Evolutionary conservation across 805 yeast genomes (phyloP).

Genomic region (Clavispora vitiphila): DNA sequence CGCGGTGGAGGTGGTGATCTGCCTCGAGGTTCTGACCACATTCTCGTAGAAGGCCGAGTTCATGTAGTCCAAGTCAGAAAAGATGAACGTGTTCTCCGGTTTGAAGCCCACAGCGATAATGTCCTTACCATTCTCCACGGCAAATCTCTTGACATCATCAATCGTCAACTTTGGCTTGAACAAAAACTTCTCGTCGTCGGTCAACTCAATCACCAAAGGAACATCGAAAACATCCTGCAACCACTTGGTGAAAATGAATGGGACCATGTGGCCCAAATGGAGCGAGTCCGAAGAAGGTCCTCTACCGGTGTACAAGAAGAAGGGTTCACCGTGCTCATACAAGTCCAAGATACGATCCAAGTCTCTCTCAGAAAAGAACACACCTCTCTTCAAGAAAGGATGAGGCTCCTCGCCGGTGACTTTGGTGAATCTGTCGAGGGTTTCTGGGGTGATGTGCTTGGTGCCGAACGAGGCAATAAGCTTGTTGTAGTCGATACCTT

Average conservation of each 20-base stretch:
- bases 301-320: conserved; percentile 93
- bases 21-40: conserved; percentile 87
- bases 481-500: conserved; percentile 88
- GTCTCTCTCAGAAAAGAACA: conserved; percentile 90
- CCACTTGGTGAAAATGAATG: conserved; percentile 95
- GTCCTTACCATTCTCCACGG: conserved; percentile 83
- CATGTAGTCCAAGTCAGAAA: conserved; percentile 90
- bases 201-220: conserved; percentile 87
- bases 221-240: conserved; percentile 96
- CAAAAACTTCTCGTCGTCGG: conserved; percentile 95
- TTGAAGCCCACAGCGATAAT: conserved; percentile 92
- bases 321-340: conserved; percentile 92
- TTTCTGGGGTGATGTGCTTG: conserved; percentile 59
- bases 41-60: conserved; percentile 91
- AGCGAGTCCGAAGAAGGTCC: conserved; percentile 93
- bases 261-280: conserved; percentile 97
- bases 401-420: conserved; percentile 93
- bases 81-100: conserved; percentile 90
- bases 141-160: conserved; percentile 77
- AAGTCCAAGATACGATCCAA: conserved; percentile 71
- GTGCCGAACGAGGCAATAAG: conserved; percentile 87
- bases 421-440: conserved; percentile 65
- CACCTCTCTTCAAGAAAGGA: conserved; percentile 82
- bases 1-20: conserved; percentile 95
- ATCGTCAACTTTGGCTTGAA: conserved; percentile 89